Evolutionary conservation across 192 early-diverging fungal genomes (phyloP), one percentile per base, ranked within the genome.

Genomic region (Geranomyces michiganensis): DNA sequence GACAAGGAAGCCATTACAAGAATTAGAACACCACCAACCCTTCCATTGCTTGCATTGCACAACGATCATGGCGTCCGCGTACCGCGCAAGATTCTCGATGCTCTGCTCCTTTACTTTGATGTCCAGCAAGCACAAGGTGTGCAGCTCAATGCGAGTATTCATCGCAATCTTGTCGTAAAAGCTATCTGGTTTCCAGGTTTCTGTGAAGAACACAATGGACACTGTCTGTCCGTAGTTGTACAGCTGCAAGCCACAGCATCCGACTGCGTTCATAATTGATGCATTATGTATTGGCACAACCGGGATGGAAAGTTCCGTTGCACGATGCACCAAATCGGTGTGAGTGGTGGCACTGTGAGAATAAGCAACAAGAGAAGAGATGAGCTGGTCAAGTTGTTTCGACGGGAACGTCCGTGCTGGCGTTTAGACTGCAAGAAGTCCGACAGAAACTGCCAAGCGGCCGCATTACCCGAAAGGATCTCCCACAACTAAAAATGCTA

Each of bases 151-250:
- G 59, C 78, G 73, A 24, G 88, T 71, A 82, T 99, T 99, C 63
- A 91, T 87, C 71, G 91, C 90, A 75, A 99, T 89, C 66, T 93
- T 90, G 67, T 93, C 92, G 82, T 97, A 98, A 78, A 95, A 99
- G 69, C 91, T 93, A 74, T 99, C 97, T 0, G 97, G 97, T 30
- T 92, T 86, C 97, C 97, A 99, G 15, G 85, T 89, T 17, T 96
- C 95, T 0, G 94, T 95, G 82, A 99, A 97, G 78, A 97, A 99
- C 3, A 96, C 94, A 68, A 99, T 93, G 19, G 97, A 99, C 30
- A 99, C 90, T n/a, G 96, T 95, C 76, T 95, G 95, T 17, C 97
- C 97, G 85, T 97, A 98, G 84, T 90, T 94, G 84, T 99, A 99
- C 21, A 99, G 85, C 79, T 97, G 95, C 44, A 99, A 83, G 4